Evolutionary conservation across 169 alveolate genomes (phyloP).

Genomic region (Plasmodium vivax): DNA sequence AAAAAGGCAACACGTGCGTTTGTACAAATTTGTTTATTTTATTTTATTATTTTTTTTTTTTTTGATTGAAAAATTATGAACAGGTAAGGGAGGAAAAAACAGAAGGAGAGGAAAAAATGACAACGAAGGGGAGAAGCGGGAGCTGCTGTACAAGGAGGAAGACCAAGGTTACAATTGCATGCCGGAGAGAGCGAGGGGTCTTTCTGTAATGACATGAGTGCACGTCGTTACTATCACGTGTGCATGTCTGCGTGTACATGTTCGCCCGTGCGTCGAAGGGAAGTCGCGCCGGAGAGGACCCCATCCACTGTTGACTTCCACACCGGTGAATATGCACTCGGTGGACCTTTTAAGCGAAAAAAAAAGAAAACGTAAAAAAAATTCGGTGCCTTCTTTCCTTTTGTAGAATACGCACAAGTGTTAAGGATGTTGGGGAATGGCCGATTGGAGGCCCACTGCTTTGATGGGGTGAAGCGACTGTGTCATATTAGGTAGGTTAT

Average conservation of each 20-base stretch:
- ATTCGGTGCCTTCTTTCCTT: background rate
- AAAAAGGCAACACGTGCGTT: background rate
- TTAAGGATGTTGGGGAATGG: slow-evolving; percentile 98
- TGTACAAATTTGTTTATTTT: background rate
- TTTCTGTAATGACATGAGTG: background rate
- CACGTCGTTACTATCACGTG: background rate
- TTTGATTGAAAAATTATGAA: background rate
- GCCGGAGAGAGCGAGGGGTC: background rate
- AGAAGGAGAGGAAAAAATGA: slow-evolving; percentile 97
- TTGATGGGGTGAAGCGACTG: slow-evolving; percentile 97
- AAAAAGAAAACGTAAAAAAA: background rate
- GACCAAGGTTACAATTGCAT: slow-evolving; percentile 90
- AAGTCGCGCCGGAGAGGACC: background rate
- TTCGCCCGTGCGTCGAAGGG: background rate
- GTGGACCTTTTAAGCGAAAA: background rate
- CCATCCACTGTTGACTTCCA: background rate
- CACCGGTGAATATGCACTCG: background rate
- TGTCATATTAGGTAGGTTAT: slow-evolving; percentile 93
- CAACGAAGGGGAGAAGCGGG: slow-evolving; percentile 95
- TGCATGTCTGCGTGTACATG: background rate
- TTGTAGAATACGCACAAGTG: slow-evolving; percentile 95
- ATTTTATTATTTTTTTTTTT: slow-evolving; percentile 12
- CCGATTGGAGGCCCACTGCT: slow-evolving; percentile 97
- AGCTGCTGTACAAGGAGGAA: slow-evolving; percentile 95
- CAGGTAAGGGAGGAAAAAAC: slow-evolving; percentile 98